Conservation (phyloP, 345 rosid genomes). For the Barbarea vulgaris region DNA sequence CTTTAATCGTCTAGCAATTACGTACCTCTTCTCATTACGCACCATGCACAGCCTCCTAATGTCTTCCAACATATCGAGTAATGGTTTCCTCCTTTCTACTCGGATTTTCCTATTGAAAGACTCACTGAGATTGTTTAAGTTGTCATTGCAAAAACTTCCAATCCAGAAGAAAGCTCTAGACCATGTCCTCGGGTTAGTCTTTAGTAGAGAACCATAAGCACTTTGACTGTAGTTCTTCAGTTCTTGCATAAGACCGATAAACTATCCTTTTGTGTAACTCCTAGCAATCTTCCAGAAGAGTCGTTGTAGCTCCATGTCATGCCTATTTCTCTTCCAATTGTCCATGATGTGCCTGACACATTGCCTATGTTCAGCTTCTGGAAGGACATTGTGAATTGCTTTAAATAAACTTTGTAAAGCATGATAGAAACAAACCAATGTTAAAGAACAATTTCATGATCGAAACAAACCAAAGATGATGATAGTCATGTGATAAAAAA, state of each 20-base stretch:
- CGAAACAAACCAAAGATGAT: no score
- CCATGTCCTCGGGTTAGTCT: neutral
- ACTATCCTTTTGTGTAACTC: neutral
- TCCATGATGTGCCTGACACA: neutral
- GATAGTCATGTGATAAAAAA: no score
- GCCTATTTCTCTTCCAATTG: neutral
- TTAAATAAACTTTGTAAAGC: neutral
- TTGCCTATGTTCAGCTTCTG: neutral
- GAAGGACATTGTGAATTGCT: neutral
- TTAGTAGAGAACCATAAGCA: neutral
- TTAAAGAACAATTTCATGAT: no score
- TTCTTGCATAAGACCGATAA: neutral
- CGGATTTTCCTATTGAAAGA: neutral
- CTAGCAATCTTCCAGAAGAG: constrained; percentile 4
- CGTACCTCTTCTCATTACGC: neutral
- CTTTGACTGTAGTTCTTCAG: neutral
- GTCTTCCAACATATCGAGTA: neutral
- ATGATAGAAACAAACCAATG: neutral
- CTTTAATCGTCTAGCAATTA: neutral
- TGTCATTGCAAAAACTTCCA: neutral
- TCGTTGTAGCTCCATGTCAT: neutral
- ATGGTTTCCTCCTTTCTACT: neutral
- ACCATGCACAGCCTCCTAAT: neutral
- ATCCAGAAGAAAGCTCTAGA: constrained; percentile 2
- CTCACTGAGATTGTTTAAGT: neutral